Base-by-base conservation (phyloP, 164 flowering plant genomes). In the Tinospora cordifolia region DNA sequence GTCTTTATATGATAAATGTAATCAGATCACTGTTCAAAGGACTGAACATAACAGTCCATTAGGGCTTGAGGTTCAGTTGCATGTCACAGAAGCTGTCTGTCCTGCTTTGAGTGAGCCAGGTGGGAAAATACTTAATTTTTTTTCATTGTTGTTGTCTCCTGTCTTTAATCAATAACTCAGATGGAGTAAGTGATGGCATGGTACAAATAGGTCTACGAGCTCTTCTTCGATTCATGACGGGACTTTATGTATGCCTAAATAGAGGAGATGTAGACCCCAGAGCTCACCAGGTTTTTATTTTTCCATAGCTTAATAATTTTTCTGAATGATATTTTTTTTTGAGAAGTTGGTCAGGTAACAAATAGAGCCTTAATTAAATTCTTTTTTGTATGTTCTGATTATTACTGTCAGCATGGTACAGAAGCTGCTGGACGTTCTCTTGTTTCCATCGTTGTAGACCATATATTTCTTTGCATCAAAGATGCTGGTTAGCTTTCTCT, bases 21-120 rank as follows among this genome's bases (percentile, higher is more conserved):
- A 67, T 71, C 86, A 94, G 99, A 92, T 94, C 49, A 94, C 99
- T 30, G 80, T 94, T 34, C 90, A 94, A 73, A 84, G 97, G 83
- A 90, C 95, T n/a, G 92, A 87, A 64, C 77, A 81, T 54, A 94
- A 94, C 81, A 75, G 82, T 71, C 96, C 99, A 62, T 79, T 92
- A 38, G 98, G 97, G 72, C 97, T 94, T 51, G 99, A 94, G 86
- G 97, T 92, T 75, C 97, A 90, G 70, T 77, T 94, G 70, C 97
- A 92, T 83, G 77, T 94, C 51, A 80, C 88, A 26, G 99, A 92
- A 86, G 97, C 88, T 75, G 87, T 92, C 67, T 94, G 93, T 79
- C 98, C 97, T 79, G 87, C 97, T 75, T 77, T 94, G 68, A 94
- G 97, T 85, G 99, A 94, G 81, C 98, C 99, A 70, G 99, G 98